A percentile compares a stretch with the other conserved stretches of the same genome.
Evolutionary conservation across 129 eudicot genomes (phyloP).

Genomic region (Smallanthus sonchifolius): DNA sequence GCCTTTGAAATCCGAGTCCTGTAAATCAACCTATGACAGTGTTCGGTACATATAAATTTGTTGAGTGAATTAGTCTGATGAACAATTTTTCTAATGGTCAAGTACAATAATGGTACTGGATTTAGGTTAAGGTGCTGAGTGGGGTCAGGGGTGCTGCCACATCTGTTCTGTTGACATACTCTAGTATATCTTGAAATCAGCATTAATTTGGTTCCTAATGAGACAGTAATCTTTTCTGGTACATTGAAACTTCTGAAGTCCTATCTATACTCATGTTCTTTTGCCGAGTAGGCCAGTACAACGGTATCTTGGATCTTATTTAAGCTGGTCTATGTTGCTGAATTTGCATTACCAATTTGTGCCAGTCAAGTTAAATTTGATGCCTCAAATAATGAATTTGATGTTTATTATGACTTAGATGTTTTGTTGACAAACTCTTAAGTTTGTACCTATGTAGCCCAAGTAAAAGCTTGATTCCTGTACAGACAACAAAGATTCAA

Average conservation of each 20-base stretch:
- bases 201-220: not conserved
- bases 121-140: conserved; percentile 2
- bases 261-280: not conserved
- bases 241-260: not conserved
- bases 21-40: not conserved
- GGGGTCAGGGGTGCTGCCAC: not conserved
- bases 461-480: not conserved
- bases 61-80: not conserved
- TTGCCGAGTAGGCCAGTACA: not conserved
- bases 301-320: conserved; percentile 1
- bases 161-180: not conserved
- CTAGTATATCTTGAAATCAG: not conserved
- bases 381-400: not conserved
- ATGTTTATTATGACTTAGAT: not conserved
- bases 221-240: not conserved
- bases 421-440: not conserved
- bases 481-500: not conserved
- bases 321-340: not conserved
- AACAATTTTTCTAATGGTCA: not conserved
- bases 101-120: not conserved
- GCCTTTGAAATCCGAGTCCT: not conserved
- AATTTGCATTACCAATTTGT: not conserved
- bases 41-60: not conserved
- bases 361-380: conserved; percentile 3
- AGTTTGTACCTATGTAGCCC: not conserved